Base-by-base conservation (phyloP, 1,284 basidiomycete genomes). In the Puccinia coronata region DNA sequence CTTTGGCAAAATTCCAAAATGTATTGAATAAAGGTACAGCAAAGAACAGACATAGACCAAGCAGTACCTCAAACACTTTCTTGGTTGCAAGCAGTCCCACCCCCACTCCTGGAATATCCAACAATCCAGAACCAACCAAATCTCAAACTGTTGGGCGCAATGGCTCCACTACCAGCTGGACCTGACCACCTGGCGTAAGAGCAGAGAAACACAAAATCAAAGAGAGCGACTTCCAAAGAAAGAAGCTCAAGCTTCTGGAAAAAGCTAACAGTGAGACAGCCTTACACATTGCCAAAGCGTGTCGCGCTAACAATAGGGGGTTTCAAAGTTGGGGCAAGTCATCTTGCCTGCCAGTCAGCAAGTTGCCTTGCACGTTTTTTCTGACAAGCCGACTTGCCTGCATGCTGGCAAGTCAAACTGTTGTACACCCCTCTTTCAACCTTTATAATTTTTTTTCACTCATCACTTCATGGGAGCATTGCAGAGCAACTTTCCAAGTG, bases 211-310 rank as follows among this genome's bases (percentile, higher is more conserved):
- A 25, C 1, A 43, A 47, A 23, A 25, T 69, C 47, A 41, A 69
- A 23, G 65, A 69, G 23, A 25, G 65, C n/a, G 41, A 69, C 8
- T 69, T 69, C 39, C n/a, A 25, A 4, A 14, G 43, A 2, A 43
- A n/a, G 23, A 69, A 69, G 43, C 9, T 69, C 2, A 69, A 69
- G 25, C 43, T 69, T 1, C 65, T 69, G n/a, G 65, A 69, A 47
- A 69, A 69, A 69, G n/a, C 59, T 16, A 61, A 25, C 11, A 61
- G 36, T 14, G 34, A 61, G 16, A 6, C 59, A 25, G 20, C 25
- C 6, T 6, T 12, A 61, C 25, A 34, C 6, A 61, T 61, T 36
- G 59, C 20, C 16, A 34, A 25, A 61, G 59, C 59, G 18, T 18
- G 11, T 14, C 34, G 59, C 31, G 4, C 25, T 9, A 61, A 61